Evolutionary conservation across 1,139 yeast species (phyloP), one percentile per base, ranked within the genome.

Genomic region (Yamadazyma dushanensis): DNA sequence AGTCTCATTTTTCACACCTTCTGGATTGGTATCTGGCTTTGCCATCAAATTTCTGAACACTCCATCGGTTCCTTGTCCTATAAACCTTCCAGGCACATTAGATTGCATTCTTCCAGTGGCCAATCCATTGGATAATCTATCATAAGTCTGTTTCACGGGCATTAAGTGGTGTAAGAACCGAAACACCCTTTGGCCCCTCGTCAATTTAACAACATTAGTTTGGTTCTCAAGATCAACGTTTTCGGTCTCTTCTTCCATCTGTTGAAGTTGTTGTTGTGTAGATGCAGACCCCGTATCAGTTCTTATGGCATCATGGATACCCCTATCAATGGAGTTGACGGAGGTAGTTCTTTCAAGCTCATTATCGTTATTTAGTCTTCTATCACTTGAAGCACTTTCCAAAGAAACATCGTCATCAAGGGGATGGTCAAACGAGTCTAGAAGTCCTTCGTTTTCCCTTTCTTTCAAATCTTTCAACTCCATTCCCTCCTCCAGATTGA

Each of bases 21-120:
- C 47, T 8, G 66, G 57, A 43, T 79, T 83, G 3, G 70, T 57
- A 40, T 81, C 89, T 8, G 90, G 90, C 53, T 89, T 90, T 5
- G 97, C 97, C 53, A 85, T 78, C 50, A 92, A 63, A 57, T 92
- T 92, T 31, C 94, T 80, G 61, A 92, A 92, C 6, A 92, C 98
- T 8, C 98, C 98, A 58, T 92, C 98, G 15, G 79, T 71, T 8
- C 83, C 82, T 35, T 69, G 73, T 1, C 81, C 81, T 8, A 70
- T 62, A 39, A 70, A 70, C 14, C 74, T 47, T 1, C 76, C 76
- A 0, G 74, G 74, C 7, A 56, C 50, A 41, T 69, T 70, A 16
- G 68, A 41, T 44, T 69, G 74, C 69, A 70, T 67, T 40, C 76
- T 50, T 9, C 76, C 76, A 1, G 74, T 68, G 28, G 58, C 50